Base-by-base conservation (phyloP, 345 rosid genomes). In the Aegle marmelos region DNA sequence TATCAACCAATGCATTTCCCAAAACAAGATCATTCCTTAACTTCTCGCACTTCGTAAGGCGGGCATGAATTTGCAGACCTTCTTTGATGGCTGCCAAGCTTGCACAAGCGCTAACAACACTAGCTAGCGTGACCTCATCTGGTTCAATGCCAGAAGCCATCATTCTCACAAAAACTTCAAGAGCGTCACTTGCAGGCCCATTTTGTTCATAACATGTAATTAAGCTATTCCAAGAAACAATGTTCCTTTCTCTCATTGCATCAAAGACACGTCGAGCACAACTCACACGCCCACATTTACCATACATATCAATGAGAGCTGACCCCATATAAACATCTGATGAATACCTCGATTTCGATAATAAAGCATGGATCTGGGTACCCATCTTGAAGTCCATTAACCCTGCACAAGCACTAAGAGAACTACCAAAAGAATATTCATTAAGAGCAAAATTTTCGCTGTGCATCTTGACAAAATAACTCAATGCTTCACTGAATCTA, bases 141-240 rank as follows among this genome's bases (percentile, higher is more conserved):
- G 94, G 91, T 76, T 86, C 82, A 22, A 86, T 48, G 76, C 89
- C 82, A 75, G 76, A 76, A 34, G 82, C 82, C 82, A 86, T 89
- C 98, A 95, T 93, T 77, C 81, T 37, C 73, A 75, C 56, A 75
- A 93, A 93, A 88, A 91, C 82, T 31, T 83, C 81, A 34, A 93
- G 82, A 76, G 97, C 97, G 73, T 86, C 84, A 79, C 17, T 54
- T 1, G 89, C 89, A 3, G 95, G 97, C 68, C 98, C 98, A 65
- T 95, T 93, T 80, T 95, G 98, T 73, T 95, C 98, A 68, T 91
- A 93, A 68, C 98, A 90, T 0, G 95, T 89, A 74, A 95, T 90
- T 87, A 95, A 87, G 83, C 93, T 91, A 79, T 95, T 93, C 98
- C 98, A 95, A 79, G 98, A 91, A 30, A 95, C 95, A 74, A 88